Conservation (phyloP, 78 protist species). For the Dictyostelium brefeldianum region DNA sequence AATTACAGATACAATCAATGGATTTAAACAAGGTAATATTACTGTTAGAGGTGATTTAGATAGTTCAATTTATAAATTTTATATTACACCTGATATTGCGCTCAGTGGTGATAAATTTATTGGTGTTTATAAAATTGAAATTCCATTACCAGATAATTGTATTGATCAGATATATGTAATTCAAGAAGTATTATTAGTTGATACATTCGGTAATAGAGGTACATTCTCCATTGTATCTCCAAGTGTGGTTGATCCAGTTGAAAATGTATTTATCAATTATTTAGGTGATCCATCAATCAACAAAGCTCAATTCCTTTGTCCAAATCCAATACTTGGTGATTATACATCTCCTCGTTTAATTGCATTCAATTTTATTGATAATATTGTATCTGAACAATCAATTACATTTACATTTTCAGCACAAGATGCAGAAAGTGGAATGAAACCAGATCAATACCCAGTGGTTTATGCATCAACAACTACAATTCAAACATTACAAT, state of each 20-base stretch:
- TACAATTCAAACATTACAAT: not conserved
- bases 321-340: no score
- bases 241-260: no score
- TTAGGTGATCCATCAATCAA: no score
- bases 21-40: slow-evolving; percentile 6
- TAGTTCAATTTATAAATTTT: not conserved
- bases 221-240: no score
- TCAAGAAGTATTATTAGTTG: not conserved
- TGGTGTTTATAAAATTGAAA: not conserved
- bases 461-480: not conserved
- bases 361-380: no score
- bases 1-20: slow-evolving; percentile 1
- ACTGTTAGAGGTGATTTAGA: not conserved
- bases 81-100: not conserved
- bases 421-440: slow-evolving; percentile 2
- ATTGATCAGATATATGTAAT: not conserved
- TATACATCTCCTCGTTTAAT: no score
- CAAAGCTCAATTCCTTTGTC: no score
- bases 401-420: not conserved
- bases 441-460: not conserved
- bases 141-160: not conserved
- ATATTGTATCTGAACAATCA: no score
- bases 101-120: not conserved
- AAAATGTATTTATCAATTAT: no score
- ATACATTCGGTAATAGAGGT: not conserved